phyloP scores from a whole-genome alignment of 2,329 filamentous ascomycete species.

The Curvularia hawaiiensis region DNA sequence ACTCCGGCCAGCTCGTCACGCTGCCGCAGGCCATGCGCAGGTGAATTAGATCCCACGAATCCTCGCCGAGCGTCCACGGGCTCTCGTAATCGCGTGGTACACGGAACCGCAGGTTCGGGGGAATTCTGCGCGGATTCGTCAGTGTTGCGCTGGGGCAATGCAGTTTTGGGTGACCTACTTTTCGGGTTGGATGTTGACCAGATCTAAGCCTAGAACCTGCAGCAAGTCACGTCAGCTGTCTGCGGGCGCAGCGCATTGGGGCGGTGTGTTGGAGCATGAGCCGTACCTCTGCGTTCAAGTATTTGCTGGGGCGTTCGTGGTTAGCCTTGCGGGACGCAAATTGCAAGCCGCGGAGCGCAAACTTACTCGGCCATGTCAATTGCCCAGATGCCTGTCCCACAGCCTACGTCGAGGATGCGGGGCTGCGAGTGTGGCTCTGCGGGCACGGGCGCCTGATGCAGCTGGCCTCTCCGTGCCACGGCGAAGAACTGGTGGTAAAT shows the following conservation, averaged over 20 bases:
- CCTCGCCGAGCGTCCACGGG: slow-evolving; percentile 70
- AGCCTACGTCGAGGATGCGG: slow-evolving; percentile 71
- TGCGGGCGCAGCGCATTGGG: slow-evolving; percentile 18
- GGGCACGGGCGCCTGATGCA: slow-evolving; percentile 53
- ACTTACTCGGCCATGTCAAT: slow-evolving; percentile 81
- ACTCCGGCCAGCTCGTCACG: slow-evolving; percentile 73
- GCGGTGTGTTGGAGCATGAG: slow-evolving; percentile 2
- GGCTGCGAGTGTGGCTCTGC: slow-evolving; percentile 40
- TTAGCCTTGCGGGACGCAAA: slow-evolving; percentile 34
- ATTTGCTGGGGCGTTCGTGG: slow-evolving; percentile 51
- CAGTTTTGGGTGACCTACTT: slow-evolving; percentile 53
- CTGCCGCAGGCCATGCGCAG: slow-evolving; percentile 79
- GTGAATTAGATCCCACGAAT: slow-evolving; percentile 83
- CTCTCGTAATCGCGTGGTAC: slow-evolving; percentile 77
- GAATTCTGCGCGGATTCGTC: slow-evolving; percentile 62
- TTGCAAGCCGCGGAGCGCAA: slow-evolving; percentile 24
- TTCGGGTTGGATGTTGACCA: slow-evolving; percentile 66
- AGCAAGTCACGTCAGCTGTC: slow-evolving; percentile 31
- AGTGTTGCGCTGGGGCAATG: slow-evolving; percentile 41
- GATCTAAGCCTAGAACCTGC: slow-evolving; percentile 64
- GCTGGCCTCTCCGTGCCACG: slow-evolving; percentile 62
- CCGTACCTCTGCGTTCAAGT: slow-evolving; percentile 59
- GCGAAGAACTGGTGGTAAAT: slow-evolving; percentile 80
- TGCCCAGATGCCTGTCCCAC: slow-evolving; percentile 90
- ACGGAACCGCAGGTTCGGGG: slow-evolving; percentile 69